Percentiles rank a stretch among this genome's conserved stretches.
Evolutionary conservation across 495 filamentous ascomycete species (phyloP).

Genomic region (Friedmanniomyces endolithicus): DNA sequence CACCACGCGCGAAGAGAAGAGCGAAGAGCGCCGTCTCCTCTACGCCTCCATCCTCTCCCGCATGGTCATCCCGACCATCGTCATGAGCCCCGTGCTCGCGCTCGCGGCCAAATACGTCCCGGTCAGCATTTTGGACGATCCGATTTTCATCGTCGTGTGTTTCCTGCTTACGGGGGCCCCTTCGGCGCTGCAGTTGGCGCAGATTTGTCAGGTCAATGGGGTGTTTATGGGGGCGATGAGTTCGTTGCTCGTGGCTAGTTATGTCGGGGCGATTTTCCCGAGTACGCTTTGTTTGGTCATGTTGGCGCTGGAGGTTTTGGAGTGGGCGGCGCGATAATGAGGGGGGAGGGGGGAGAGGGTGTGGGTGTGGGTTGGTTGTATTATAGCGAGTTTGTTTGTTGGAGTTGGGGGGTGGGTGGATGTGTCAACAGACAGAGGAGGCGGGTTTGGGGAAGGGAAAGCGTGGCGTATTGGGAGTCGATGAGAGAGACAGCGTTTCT

Average conservation of each 20-base stretch:
- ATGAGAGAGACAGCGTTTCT: no score
- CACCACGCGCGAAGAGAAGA: constrained; percentile 38
- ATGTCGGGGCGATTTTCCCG: constrained; percentile 92
- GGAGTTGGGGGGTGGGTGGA: no score
- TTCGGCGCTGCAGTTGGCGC: constrained; percentile 85
- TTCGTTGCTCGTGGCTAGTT: constrained; percentile 88
- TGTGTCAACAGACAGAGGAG: no score
- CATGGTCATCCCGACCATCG: constrained; percentile 81
- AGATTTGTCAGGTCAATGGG: constrained; percentile 97
- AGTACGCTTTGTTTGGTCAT: constrained; percentile 85
- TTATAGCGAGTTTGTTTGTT: no score
- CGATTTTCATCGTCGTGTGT: constrained; percentile 94
- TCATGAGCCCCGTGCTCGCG: constrained; percentile 89
- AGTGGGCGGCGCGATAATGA: constrained; percentile 47
- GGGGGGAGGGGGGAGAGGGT: no score
- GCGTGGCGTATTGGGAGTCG: no score
- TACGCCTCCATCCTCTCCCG: constrained; percentile 74
- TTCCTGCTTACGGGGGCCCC: constrained; percentile 92
- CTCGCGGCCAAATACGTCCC: constrained; percentile 84
- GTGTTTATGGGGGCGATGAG: constrained; percentile 93
- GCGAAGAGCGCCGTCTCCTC: constrained; percentile 61
- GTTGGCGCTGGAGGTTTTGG: constrained; percentile 80
- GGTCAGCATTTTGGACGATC: constrained; percentile 89
- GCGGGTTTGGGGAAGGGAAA: no score
- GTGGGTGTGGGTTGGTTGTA: no score